Base-by-base conservation (phyloP, 495 filamentous ascomycete genomes). In the Neurospora pannonica region DNA sequence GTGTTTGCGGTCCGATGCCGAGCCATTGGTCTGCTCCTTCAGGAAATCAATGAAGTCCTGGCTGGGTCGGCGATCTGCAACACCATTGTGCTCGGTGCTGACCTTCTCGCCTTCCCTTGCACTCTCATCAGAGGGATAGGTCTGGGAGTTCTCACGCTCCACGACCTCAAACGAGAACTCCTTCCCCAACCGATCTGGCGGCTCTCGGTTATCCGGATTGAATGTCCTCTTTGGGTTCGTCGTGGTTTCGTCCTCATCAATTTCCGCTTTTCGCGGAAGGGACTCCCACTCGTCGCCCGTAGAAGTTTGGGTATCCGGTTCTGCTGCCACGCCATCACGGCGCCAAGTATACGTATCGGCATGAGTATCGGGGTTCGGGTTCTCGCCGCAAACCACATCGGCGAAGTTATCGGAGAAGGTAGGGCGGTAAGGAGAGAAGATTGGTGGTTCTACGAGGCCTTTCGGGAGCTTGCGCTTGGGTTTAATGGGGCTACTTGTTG, bases 31-130 rank as follows among this genome's bases (percentile, higher is more conserved):
- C 37, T 77, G 75, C 71, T 75, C 79, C 69, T 69, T 71, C 24
- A 82, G 74, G 69, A 79, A 77, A 39, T 80, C 81, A 42, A 85
- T 83, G 21, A 84, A 80, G 73, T 81, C 79, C 28, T 79, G 81
- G 43, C 75, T 70, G 6, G 54, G 15, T 34, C 28, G 24, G 54
- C 36, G 21, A 17, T 38, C 15, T 0, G 60, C 34, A 9, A n/a
- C 21, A 67, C 43, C 9, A 28, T 15, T 6, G 0, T 60, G 48
- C 48, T 60, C 48, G 4, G 21, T 28, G 24, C 21, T 24, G 1
- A 15, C 2, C 54, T 67, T 67, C 15, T 67, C 15, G 0, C 3
- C 17, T 34, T 34, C 54, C 15, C 7, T 34, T 1, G 0, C 48
- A 60, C 0, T 67, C 8, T 19, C 54, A 67, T 34, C 54, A 8